Evolutionary conservation across 805 yeast species (phyloP).

Genomic region (Priceomyces medius): DNA sequence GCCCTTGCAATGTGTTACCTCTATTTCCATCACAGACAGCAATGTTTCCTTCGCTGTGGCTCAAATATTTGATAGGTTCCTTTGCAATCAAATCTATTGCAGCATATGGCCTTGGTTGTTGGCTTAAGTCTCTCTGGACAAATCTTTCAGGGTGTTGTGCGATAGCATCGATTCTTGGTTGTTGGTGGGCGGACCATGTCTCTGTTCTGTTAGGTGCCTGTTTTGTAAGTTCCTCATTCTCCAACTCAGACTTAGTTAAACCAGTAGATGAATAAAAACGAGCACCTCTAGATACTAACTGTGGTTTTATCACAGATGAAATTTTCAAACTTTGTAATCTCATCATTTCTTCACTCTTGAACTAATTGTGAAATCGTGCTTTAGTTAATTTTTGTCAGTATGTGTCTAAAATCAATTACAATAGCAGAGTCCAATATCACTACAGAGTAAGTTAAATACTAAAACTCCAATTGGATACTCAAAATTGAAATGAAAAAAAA

Average conservation of each 20-base stretch:
- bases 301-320: constrained; percentile 1
- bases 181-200: constrained; percentile 74
- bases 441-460: constrained; percentile 1
- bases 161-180: constrained; percentile 54
- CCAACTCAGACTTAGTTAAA: constrained; percentile 23
- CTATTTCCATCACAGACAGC: constrained; percentile 86
- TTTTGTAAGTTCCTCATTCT: constrained; percentile 27
- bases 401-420: background rate
- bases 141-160: constrained; percentile 57
- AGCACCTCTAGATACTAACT: background rate
- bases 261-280: constrained; percentile 16
- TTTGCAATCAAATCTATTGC: constrained; percentile 80
- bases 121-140: constrained; percentile 62
- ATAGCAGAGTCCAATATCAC: background rate
- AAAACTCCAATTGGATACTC: constrained; percentile 5
- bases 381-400: no score
- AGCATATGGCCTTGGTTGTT: constrained; percentile 78
- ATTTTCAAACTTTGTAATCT: constrained; percentile 1
- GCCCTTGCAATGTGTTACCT: constrained; percentile 69
- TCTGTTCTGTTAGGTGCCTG: constrained; percentile 77
- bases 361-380: background rate
- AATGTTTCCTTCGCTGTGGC: constrained; percentile 46
- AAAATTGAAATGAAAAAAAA: background rate
- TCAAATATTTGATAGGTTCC: constrained; percentile 65
- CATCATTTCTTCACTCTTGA: background rate